These are phyloP conservation scores for Ganoderma resinaceum DNA, from an alignment of 1,284 basidiomycete species.

Conservation along the genomic window DNA sequence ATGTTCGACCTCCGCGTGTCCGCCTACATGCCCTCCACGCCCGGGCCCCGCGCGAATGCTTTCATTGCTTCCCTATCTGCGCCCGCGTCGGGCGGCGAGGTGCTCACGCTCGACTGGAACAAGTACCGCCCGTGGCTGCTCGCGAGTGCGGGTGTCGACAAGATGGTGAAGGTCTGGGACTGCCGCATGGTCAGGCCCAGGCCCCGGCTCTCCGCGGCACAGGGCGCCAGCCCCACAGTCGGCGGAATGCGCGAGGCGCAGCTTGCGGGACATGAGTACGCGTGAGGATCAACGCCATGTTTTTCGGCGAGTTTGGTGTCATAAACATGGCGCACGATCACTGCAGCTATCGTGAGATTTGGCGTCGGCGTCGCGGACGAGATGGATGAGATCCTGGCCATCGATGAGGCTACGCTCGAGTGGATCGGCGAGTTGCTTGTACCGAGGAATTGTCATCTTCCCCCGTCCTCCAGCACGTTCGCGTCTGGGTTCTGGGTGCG, in stretches of 20 bases:
- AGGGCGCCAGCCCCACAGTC: constrained; percentile 47
- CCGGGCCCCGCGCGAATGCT: constrained; percentile 47
- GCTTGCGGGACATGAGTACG: constrained; percentile 82
- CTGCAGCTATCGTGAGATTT: too few species aligned
- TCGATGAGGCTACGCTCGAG: too few species aligned
- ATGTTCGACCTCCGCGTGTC: constrained; percentile 81
- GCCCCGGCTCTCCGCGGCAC: constrained; percentile 44
- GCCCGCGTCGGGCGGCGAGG: constrained; percentile 73
- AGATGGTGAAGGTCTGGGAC: constrained; percentile 84
- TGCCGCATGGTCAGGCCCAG: constrained; percentile 77
- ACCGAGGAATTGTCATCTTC: too few species aligned
- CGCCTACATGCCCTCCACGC: constrained; percentile 44
- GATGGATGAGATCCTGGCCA: too few species aligned
- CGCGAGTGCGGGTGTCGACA: constrained; percentile 86
- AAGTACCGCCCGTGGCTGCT: constrained; percentile 86
- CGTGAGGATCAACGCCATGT: constrained; percentile 44
- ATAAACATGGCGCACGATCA: too few species aligned
- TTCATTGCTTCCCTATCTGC: constrained; percentile 71
- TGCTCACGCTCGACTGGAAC: constrained; percentile 91
- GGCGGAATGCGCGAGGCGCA: constrained; percentile 74
- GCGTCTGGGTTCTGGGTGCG: too few species aligned
- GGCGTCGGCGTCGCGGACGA: too few species aligned
- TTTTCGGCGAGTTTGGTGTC: too few species aligned
- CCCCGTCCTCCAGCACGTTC: too few species aligned
- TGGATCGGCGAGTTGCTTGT: too few species aligned